A percentile compares a stretch with the other conserved stretches of the same genome.
phyloP scores from a whole-genome alignment of 2,329 filamentous ascomycete genomes.

The Mariannaea elegans region DNA sequence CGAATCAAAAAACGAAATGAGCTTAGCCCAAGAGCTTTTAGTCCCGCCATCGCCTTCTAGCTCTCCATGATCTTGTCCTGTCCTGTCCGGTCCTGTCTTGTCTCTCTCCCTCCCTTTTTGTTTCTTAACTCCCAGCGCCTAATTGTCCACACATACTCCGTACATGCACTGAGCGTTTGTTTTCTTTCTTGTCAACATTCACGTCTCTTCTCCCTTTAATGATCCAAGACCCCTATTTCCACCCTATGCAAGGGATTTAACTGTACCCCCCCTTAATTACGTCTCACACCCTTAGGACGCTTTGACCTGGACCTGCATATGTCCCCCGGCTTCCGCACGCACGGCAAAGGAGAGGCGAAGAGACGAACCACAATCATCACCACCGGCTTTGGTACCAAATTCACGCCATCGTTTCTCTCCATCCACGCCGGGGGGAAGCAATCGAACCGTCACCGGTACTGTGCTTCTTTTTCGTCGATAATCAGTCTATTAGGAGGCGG shows the following conservation, averaged over 20 bases:
- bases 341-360: too few species aligned
- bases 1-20: not conserved
- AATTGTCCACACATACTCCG: too few species aligned
- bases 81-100: not conserved
- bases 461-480: too few species aligned
- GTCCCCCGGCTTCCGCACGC: too few species aligned
- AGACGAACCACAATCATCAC: too few species aligned
- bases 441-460: not conserved
- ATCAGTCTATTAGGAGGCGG: too few species aligned
- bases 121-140: not conserved
- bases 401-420: not conserved
- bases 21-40: not conserved
- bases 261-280: not conserved
- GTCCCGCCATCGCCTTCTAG: not conserved
- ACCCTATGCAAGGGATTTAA: conserved; percentile 1
- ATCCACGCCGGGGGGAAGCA: conserved; percentile 11
- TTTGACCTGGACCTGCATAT: not conserved
- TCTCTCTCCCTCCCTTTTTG: not conserved
- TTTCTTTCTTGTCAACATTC: not conserved
- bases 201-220: not conserved
- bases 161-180: not conserved
- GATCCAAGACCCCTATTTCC: not conserved
- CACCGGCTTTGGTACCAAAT: too few species aligned
- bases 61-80: not conserved
- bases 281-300: not conserved